Percentiles rank a stretch among this genome's conserved stretches.
These are phyloP conservation scores for Globisporangium cystogenes DNA, from an alignment of 352 stramenopile genomes.

Conservation along the genomic window DNA sequence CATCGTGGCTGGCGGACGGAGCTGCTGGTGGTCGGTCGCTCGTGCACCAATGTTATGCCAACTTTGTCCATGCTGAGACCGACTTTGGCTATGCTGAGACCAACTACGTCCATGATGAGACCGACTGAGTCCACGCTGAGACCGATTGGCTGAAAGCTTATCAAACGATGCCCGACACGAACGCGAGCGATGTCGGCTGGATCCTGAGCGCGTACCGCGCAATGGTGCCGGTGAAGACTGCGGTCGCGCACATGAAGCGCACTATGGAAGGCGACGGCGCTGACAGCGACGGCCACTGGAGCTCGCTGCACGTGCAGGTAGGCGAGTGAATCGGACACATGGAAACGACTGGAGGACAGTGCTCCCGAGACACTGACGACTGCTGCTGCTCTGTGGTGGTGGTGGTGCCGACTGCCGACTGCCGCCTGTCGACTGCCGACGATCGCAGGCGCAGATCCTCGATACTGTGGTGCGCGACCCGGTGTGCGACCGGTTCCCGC, in stretches of 20 bases:
- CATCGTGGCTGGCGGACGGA: constrained; percentile 15
- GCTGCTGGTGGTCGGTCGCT: constrained; percentile 1
- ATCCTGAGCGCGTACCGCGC: constrained; percentile 60
- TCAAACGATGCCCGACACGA: no score
- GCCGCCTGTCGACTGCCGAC: no score
- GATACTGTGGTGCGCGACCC: constrained; percentile 41
- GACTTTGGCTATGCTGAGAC: no score
- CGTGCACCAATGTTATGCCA: background rate
- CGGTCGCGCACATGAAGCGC: constrained; percentile 33
- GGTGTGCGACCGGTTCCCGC: constrained; percentile 55
- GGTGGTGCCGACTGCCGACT: no score
- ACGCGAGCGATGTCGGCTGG: no score
- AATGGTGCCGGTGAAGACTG: constrained; percentile 43
- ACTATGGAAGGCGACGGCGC: constrained; percentile 9
- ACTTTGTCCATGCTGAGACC: no score
- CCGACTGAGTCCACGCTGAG: no score
- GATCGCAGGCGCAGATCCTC: constrained; percentile 45
- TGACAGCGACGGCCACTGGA: constrained; percentile 24
- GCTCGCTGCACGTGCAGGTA: constrained; percentile 54
- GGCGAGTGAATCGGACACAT: no score
- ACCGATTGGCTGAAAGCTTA: no score
- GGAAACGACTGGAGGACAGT: background rate
- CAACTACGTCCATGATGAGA: no score
- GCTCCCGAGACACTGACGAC: no score
- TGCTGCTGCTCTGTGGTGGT: no score